Percentiles rank a stretch among this genome's conserved stretches.
These are phyloP conservation scores for Pyrrhoderma lamaoense DNA, from an alignment of 1,284 basidiomycete species.

Conservation along the genomic window DNA sequence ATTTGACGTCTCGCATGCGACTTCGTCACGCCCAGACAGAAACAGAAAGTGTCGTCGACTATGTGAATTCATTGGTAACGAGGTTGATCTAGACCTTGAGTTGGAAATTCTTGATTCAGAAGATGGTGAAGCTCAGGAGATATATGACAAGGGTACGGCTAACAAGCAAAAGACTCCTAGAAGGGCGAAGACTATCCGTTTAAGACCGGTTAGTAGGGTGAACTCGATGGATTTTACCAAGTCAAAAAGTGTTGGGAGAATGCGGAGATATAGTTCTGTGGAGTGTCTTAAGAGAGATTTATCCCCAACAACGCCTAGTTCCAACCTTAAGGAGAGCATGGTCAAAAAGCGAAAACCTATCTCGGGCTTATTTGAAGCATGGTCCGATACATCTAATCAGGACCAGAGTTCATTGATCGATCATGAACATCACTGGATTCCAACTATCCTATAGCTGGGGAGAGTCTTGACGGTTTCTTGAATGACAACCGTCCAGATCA, in stretches of 20 bases:
- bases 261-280: conserved; percentile 12
- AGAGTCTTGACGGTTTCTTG: conserved; percentile 10
- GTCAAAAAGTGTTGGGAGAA: neutral
- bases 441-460: conserved; percentile 5
- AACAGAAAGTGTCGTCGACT: conserved; percentile 59
- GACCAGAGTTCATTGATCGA: no score
- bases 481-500: neutral
- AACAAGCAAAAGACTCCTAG: neutral
- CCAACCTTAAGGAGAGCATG: conserved; percentile 22
- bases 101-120: conserved; percentile 35
- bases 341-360: conserved; percentile 45
- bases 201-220: conserved; percentile 12
- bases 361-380: conserved; percentile 51
- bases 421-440: conserved; percentile 17
- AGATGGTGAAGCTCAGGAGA: conserved; percentile 24
- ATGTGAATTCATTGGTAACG: conserved; percentile 65
- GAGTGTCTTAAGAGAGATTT: conserved; percentile 5
- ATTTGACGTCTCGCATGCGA: conserved; percentile 51
- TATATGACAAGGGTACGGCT: conserved; percentile 23
- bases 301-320: neutral
- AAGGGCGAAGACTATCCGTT: neutral
- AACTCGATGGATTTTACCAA: conserved; percentile 8
- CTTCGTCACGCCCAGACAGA: conserved; percentile 65
- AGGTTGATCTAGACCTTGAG: conserved; percentile 38
- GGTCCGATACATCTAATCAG: neutral